phyloP scores from a whole-genome alignment of 306 rosid genomes.

The Lathyrus tuberosus region DNA sequence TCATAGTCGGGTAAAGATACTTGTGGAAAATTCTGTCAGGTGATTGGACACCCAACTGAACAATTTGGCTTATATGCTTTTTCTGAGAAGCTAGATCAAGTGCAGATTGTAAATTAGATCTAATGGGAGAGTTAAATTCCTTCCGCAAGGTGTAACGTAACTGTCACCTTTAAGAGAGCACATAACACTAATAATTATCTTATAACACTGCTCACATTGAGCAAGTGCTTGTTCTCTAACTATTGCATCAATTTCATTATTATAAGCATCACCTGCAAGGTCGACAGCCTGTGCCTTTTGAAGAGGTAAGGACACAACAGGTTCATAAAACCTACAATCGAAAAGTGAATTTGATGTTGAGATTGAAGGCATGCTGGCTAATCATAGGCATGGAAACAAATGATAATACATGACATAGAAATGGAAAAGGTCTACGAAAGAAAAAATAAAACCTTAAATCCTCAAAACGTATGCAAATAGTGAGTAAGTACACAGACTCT shows the following conservation, averaged over 20 bases:
- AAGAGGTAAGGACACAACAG: constrained; percentile 90
- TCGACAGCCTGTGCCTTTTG: constrained; percentile 98
- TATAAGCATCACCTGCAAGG: constrained; percentile 85
- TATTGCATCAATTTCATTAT: constrained; percentile 83
- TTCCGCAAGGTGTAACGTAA: constrained; percentile 57
- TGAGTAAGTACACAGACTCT: constrained; percentile 86
- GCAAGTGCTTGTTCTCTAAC: constrained; percentile 76
- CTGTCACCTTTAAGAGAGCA: constrained; percentile 77
- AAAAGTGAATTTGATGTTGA: constrained; percentile 32
- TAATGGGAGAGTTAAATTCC: no score
- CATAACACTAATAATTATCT: constrained; percentile 79
- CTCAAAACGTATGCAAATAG: constrained; percentile 94
- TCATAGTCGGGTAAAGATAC: constrained; percentile 89
- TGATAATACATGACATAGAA: constrained; percentile 2
- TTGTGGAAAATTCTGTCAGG: constrained; percentile 86
- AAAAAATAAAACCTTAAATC: constrained; percentile 74
- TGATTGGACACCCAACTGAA: constrained; percentile 93
- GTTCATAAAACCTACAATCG: constrained; percentile 89
- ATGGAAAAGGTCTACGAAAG: constrained; percentile 15
- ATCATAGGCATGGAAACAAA: constrained; percentile 26
- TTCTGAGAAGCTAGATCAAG: constrained; percentile 80
- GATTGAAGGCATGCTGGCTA: constrained; percentile 33
- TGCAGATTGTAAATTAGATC: constrained; percentile 60
- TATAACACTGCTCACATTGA: constrained; percentile 86
- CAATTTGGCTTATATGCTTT: constrained; percentile 84